These are phyloP conservation scores for Lactarius hatsudake DNA, from an alignment of 768 basidiomycete genomes.

Conservation along the genomic window DNA sequence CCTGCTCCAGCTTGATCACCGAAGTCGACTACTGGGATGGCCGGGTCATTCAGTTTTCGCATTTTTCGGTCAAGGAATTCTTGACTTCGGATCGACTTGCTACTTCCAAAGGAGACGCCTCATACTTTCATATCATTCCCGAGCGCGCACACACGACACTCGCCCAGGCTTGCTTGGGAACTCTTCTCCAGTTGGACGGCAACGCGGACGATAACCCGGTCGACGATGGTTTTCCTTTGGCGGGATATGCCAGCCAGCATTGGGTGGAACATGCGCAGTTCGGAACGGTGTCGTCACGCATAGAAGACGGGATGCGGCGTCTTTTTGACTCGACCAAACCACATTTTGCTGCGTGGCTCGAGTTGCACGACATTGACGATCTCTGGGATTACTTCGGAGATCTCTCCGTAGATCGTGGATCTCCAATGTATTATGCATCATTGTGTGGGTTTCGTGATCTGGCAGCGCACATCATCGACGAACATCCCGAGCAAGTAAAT, in stretches of 20 bases:
- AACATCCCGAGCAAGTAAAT: neutral
- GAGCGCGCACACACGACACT: neutral
- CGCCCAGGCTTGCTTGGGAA: neutral
- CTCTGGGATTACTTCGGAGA: accelerated
- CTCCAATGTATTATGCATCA: neutral
- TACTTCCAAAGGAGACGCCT: neutral
- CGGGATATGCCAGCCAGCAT: neutral
- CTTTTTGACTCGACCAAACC: neutral
- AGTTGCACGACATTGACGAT: neutral
- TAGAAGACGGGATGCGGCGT: neutral
- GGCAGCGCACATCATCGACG: neutral
- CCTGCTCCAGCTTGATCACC: neutral
- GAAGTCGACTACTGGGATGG: no score
- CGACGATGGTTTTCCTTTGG: neutral
- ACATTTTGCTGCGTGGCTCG: neutral
- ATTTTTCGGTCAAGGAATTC: neutral
- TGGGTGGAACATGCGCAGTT: neutral
- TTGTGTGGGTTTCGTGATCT: neutral
- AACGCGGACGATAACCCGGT: neutral
- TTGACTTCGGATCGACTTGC: neutral
- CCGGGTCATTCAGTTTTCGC: neutral
- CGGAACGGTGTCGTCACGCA: neutral
- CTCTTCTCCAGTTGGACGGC: neutral
- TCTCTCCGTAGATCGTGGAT: neutral
- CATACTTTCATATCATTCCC: neutral